phyloP scores from a whole-genome alignment of 1,284 basidiomycete genomes.

The Puccinia horiana region DNA sequence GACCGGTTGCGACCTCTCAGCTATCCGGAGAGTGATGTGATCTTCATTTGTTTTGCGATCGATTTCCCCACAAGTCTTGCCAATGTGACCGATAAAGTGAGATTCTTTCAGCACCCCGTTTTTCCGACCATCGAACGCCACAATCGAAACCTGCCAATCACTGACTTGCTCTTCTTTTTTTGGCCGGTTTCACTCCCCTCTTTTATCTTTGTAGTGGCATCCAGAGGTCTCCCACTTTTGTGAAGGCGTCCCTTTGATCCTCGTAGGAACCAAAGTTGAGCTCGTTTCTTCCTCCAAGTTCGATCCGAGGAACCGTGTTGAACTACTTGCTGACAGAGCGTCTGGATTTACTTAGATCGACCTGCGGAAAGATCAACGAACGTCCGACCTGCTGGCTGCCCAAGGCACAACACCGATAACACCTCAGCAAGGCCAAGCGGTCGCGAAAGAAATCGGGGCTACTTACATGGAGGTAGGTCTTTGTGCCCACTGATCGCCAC shows the following conservation, averaged over 20 bases:
- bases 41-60: conserved; percentile 93
- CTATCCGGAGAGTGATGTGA: conserved; percentile 94
- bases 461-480: conserved; percentile 53
- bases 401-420: conserved; percentile 85
- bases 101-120: conserved; percentile 23
- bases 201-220: conserved; percentile 71
- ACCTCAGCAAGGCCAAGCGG: conserved; percentile 61
- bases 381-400: conserved; percentile 84
- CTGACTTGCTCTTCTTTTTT: neutral
- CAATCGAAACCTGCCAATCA: neutral
- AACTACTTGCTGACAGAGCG: neutral
- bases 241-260: conserved; percentile 84
- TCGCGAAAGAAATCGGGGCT: conserved; percentile 48
- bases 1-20: conserved; percentile 88
- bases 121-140: neutral
- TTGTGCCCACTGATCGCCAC: neutral
- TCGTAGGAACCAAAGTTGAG: conserved; percentile 84
- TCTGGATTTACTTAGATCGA: conserved; percentile 62
- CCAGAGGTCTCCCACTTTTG: conserved; percentile 98
- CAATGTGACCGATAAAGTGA: conserved; percentile 77
- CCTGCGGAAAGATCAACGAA: conserved; percentile 80
- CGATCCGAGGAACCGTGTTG: neutral
- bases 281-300: neutral
- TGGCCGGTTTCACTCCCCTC: neutral
- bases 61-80: conserved; percentile 92